Conservation (phyloP, 1,284 basidiomycete species). For the Pholiota adiposa region DNA sequence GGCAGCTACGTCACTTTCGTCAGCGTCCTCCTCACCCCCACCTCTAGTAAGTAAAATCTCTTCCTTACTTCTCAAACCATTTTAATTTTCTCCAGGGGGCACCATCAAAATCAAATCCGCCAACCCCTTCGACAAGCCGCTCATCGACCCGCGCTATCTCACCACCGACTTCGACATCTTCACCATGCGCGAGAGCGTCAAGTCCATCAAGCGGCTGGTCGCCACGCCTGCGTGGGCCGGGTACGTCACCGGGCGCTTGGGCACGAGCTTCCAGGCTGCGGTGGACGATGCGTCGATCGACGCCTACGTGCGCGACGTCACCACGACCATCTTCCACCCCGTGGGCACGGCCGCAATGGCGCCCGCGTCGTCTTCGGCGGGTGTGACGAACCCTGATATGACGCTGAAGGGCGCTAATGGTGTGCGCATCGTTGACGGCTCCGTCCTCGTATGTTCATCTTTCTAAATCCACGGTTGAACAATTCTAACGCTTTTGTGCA, state of each 20-base stretch:
- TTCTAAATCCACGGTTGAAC: neutral
- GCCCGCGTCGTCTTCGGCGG: slow-evolving; percentile 18
- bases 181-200: slow-evolving; percentile 26
- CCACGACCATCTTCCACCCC: slow-evolving; percentile 23
- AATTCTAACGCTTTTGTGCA: neutral
- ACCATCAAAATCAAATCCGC: slow-evolving; percentile 28
- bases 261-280: slow-evolving; percentile 30
- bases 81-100: slow-evolving; percentile 21
- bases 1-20: slow-evolving; percentile 7
- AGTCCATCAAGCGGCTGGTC: slow-evolving; percentile 26
- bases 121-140: slow-evolving; percentile 37
- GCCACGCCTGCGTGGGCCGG: slow-evolving; percentile 27
- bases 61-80: neutral
- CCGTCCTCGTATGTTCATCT: slow-evolving; percentile 18
- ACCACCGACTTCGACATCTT: slow-evolving; percentile 28
- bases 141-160: slow-evolving; percentile 38
- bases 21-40: slow-evolving; percentile 5
- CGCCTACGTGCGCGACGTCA: slow-evolving; percentile 15
- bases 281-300: slow-evolving; percentile 38
- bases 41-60: slow-evolving; percentile 1
- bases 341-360: slow-evolving; percentile 26
- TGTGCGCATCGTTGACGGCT: slow-evolving; percentile 26
- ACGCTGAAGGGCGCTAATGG: slow-evolving; percentile 24
- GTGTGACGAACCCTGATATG: slow-evolving; percentile 26
- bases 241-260: slow-evolving; percentile 32